phyloP scores from a whole-genome alignment of 129 eudicot species.

The Silybum marianum region DNA sequence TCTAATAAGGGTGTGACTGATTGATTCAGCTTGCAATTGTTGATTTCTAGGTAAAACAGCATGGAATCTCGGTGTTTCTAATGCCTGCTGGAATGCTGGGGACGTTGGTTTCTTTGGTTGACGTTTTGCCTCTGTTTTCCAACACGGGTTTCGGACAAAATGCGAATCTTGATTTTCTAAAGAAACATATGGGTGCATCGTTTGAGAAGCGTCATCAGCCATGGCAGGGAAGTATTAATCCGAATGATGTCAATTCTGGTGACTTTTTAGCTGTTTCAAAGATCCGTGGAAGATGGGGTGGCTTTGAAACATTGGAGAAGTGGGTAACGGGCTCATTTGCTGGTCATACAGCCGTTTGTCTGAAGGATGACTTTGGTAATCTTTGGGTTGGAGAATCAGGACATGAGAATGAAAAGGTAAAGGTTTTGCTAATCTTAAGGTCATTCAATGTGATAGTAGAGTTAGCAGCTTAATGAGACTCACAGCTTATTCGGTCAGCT shows the following conservation, averaged over 20 bases:
- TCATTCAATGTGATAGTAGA: background rate
- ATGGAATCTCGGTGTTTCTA: slow-evolving; percentile 75
- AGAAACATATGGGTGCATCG: slow-evolving; percentile 96
- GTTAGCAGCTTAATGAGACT: too few species aligned
- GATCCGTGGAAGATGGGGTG: slow-evolving; percentile 89
- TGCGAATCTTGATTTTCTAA: slow-evolving; percentile 80
- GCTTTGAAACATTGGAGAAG: slow-evolving; percentile 81
- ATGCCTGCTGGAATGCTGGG: slow-evolving; percentile 94
- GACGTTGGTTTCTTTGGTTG: slow-evolving; percentile 72
- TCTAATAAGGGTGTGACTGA: background rate
- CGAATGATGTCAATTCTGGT: slow-evolving; percentile 72
- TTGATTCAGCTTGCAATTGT: background rate
- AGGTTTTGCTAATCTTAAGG: background rate
- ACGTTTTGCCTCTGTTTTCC: slow-evolving; percentile 78
- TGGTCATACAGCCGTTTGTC: slow-evolving; percentile 80
- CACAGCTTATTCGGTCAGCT: too few species aligned
- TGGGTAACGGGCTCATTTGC: slow-evolving; percentile 88
- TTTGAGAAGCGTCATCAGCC: slow-evolving; percentile 71
- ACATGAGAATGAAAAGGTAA: slow-evolving; percentile 97
- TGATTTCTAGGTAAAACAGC: slow-evolving; percentile 68
- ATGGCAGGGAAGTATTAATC: slow-evolving; percentile 57
- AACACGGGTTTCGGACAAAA: slow-evolving; percentile 86
- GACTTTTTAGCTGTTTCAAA: slow-evolving; percentile 71
- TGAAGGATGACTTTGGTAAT: slow-evolving; percentile 71
- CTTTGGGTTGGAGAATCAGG: slow-evolving; percentile 99